Evolutionary conservation across 768 basidiomycete species (phyloP), one percentile per base, ranked within the genome.

Genomic region (Gyrodon lividus): DNA sequence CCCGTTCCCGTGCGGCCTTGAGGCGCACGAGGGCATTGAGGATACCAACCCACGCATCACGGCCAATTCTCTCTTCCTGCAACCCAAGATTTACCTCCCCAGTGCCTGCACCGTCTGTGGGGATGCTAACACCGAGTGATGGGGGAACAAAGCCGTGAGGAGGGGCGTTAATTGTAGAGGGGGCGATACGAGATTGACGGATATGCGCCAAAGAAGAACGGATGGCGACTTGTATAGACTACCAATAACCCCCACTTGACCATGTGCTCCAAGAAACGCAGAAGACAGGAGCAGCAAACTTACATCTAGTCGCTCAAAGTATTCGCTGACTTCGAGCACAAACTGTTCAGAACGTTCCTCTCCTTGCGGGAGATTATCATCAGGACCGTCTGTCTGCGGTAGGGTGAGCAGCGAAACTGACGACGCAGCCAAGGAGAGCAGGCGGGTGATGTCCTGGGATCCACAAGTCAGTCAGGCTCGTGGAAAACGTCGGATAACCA

Each of bases 321-420:
- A 92, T 63, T 90, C 87, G 73, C 85, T 86, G 46, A 87, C 87
- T 72, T 91, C 87, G 37, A 86, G 75, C 35, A 91, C 89, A 58
- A 92, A 91, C 61, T 89, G 86, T 63, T 92, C 88, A 13, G 87
- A 89, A 31, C 89, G 77, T 68, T 92, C 89, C 53, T 86, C 89
- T 35, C 88, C 89, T 60, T 87, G 84, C 3, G 89, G 88, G 7
- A 91, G 76, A 49, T 71, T 75, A 46, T 87, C 85, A 6, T 81
- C 81, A 3, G 83, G 77, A 1, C 67, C 76, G 62, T 92, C 89
- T 4, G 88, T 89, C 68, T 91, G 89, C 1, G 89, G 89, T n/a
- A 92, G 73, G 2, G 89, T 86, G 43, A 92, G 76, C 45, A 91
- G 76, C 6, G 87, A 85, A 51, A 90, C 83, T 8, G 86, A 89